Percentiles rank a stretch among this genome's conserved stretches.
These are phyloP conservation scores for Ensete glaucum DNA, from an alignment of 176 grass and related monocot species.

Conservation along the genomic window DNA sequence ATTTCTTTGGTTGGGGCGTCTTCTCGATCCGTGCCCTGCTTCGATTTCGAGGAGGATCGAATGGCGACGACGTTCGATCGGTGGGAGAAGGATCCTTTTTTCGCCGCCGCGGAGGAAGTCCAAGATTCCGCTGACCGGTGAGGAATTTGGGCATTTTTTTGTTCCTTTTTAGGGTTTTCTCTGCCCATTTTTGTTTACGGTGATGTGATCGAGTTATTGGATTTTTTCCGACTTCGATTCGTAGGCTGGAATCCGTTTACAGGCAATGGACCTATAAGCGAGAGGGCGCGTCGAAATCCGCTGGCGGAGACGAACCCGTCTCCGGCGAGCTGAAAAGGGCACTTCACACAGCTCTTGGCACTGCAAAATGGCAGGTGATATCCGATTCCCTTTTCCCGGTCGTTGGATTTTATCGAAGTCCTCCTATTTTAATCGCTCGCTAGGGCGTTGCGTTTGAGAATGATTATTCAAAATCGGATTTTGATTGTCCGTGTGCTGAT, in stretches of 20 bases:
- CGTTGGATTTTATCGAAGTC: neutral
- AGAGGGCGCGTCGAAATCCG: neutral
- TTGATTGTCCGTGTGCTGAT: neutral
- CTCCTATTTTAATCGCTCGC: neutral
- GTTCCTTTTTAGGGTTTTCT: neutral
- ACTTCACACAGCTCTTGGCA: slow-evolving; percentile 63
- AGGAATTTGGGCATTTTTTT: neutral
- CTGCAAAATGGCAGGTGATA: slow-evolving; percentile 48
- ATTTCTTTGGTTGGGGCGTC: neutral
- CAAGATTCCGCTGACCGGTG: slow-evolving; percentile 18
- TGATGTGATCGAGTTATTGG: no score
- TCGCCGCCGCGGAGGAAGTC: slow-evolving; percentile 13
- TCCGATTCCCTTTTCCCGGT: neutral
- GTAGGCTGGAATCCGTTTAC: slow-evolving; percentile 17
- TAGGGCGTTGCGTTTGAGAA: neutral
- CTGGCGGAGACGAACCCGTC: slow-evolving; percentile 1
- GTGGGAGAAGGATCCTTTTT: slow-evolving; percentile 22
- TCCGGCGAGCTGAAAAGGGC: slow-evolving; percentile 39
- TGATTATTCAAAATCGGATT: neutral
- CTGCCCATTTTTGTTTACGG: neutral
- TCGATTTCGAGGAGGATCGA: neutral
- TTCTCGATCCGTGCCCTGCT: neutral
- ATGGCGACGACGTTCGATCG: slow-evolving; percentile 18
- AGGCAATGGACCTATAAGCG: neutral
- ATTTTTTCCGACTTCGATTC: neutral